These are phyloP conservation scores for Scheffersomyces lignosus DNA, from an alignment of 805 yeast genomes.

Conservation along the genomic window DNA sequence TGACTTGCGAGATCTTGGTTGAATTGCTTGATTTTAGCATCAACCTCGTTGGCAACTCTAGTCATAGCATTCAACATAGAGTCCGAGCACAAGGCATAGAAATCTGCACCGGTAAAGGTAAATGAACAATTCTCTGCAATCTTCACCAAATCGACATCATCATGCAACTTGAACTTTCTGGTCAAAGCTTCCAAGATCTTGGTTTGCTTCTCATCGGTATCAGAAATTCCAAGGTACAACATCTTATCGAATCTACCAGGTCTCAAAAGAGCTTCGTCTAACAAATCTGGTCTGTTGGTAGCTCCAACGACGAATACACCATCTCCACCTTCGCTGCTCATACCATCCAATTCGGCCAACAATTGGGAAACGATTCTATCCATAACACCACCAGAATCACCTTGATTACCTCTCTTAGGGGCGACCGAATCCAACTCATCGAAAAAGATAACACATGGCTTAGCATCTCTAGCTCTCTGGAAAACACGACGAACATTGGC, in stretches of 20 bases:
- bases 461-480: constrained; percentile 92
- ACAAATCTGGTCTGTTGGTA: constrained; percentile 91
- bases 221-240: constrained; percentile 90
- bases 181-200: constrained; percentile 87
- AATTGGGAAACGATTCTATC: constrained; percentile 96
- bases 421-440: constrained; percentile 98
- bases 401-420: constrained; percentile 97
- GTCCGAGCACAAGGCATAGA: constrained; percentile 93
- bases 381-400: constrained; percentile 99
- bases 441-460: constrained; percentile 95
- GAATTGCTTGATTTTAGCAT: constrained; percentile 54
- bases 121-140: constrained; percentile 77
- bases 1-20: constrained; percentile 37
- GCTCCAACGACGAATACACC: constrained; percentile 99
- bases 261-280: constrained; percentile 90
- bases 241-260: constrained; percentile 96
- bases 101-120: constrained; percentile 97
- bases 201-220: constrained; percentile 83
- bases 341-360: constrained; percentile 93
- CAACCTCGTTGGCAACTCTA: constrained; percentile 76
- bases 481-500: constrained; percentile 95
- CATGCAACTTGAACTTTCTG: constrained; percentile 67
- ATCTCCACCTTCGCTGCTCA: constrained; percentile 74
- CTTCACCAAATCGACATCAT: constrained; percentile 54
- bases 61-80: constrained; percentile 97